Evolutionary conservation across 169 alveolate species (phyloP).

Genomic region (Plasmodium chabaudi): DNA sequence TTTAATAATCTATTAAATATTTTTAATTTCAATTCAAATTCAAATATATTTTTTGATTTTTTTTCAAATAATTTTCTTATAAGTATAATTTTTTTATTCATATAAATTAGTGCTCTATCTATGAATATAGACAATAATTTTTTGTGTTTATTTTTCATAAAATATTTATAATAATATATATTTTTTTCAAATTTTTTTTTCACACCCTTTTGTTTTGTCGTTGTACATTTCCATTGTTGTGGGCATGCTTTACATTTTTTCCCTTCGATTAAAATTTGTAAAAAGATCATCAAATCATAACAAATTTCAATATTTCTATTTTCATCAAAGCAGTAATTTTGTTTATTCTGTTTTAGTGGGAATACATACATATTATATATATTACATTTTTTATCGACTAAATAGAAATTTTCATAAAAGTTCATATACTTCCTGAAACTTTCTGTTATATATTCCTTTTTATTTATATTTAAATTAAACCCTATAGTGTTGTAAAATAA

Average conservation of each 20-base stretch:
- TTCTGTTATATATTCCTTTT: conserved; percentile 34
- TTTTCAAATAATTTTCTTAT: conserved; percentile 13
- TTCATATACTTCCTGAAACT: conserved; percentile 48
- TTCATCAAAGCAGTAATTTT: conserved; percentile 42
- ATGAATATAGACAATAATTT: conserved; percentile 24
- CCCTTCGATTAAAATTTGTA: conserved; percentile 54
- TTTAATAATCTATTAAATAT: conserved; percentile 55
- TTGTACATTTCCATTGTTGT: not conserved
- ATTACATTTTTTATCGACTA: conserved; percentile 32
- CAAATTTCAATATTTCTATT: conserved; percentile 59
- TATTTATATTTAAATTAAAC: conserved; percentile 42
- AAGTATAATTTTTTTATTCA: conserved; percentile 60
- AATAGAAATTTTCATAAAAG: conserved; percentile 17
- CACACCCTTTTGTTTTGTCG: not conserved
- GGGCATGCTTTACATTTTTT: conserved; percentile 6
- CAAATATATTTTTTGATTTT: not conserved
- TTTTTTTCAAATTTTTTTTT: not conserved
- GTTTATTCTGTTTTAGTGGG: not conserved
- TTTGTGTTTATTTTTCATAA: conserved; percentile 24
- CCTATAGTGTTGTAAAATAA: conserved; percentile 24
- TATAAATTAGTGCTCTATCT: conserved; percentile 21
- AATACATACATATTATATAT: conserved; percentile 33
- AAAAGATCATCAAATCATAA: conserved; percentile 59
- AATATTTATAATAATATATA: conserved; percentile 17
- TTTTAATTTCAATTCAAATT: conserved; percentile 33